Base-by-base conservation (phyloP, 148 eudicot species). In the Suaeda aralocaspica region DNA sequence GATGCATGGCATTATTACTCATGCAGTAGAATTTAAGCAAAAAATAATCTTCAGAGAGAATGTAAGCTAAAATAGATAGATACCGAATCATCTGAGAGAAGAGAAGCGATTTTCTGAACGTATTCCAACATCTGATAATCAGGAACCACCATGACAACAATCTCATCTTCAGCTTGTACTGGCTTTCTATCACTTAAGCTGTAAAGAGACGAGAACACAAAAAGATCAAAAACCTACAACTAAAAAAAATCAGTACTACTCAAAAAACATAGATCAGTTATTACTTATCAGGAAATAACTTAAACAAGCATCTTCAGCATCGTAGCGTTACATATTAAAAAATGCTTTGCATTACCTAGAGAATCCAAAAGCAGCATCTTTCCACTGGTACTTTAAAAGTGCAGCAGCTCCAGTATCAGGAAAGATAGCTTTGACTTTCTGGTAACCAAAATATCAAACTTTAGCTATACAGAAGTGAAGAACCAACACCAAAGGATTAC, bases 381-480 rank as follows among this genome's bases (percentile, higher is more conserved):
- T 81, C 99, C 99, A 94, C 31, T 73, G 83, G 73, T 94, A 91
- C 64, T 87, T 89, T 57, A 94, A 83, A 68, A 94, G 96, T 44
- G 97, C 99, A 66, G 99, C 96, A 68, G 97, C 99, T 67, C 99
- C 99, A 71, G 97, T 90, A 78, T 94, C 99, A 7, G 99, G 99
- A 85, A 91, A 94, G 71, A 94, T 76, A 46, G 97, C 99, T 83
- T 86, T 94, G 68, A 94, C 97, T 72, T 82, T 82, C 99, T 94
- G 80, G 56, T 31, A 81, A 79, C 16, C 39, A 67, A 72, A 68
- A 70, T 48, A 57, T 62, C 52, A 68, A 55, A 36, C 21, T 64
- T 64, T 57, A 29, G 46, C 59, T 58, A 77, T 39, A 46, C 29
- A 56, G 31, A 76, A 48, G 26, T 62, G 45, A 49, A 44, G 46